A percentile compares a stretch with the other conserved stretches of the same genome.
Evolutionary conservation across 2,329 filamentous ascomycete species (phyloP).

Genomic region (Spiromastix sp.): DNA sequence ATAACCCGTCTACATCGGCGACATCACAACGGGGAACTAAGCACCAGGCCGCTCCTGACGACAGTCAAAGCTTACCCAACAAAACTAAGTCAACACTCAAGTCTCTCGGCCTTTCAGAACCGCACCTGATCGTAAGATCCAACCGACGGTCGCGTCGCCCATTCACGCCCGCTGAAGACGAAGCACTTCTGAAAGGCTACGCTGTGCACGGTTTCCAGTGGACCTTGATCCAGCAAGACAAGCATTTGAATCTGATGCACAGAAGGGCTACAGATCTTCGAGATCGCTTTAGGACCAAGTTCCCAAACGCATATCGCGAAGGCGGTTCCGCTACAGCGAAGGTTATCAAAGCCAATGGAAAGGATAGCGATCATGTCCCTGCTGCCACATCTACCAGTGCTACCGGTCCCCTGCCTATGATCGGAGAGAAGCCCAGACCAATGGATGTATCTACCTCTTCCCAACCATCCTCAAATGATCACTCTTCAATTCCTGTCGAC

Average conservation of each 20-base stretch:
- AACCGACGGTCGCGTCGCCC: conserved; percentile 44
- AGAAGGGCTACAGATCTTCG: conserved; percentile 49
- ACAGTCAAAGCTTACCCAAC: conserved; percentile 20
- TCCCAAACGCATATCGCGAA: conserved; percentile 45
- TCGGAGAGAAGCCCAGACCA: background rate
- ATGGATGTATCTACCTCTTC: no score
- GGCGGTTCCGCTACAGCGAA: conserved; percentile 31
- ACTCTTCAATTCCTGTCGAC: background rate
- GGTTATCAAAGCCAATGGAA: conserved; percentile 8
- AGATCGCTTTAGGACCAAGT: conserved; percentile 51
- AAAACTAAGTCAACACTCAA: conserved; percentile 23
- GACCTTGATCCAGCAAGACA: conserved; percentile 49
- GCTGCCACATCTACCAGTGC: background rate
- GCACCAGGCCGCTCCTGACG: conserved; percentile 14
- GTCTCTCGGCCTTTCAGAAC: conserved; percentile 39
- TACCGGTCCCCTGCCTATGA: background rate
- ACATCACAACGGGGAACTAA: conserved; percentile 8
- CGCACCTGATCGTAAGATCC: conserved; percentile 36
- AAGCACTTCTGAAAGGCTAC: conserved; percentile 48
- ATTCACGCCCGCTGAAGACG: conserved; percentile 49
- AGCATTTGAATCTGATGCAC: conserved; percentile 39
- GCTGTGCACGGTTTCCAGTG: conserved; percentile 49
- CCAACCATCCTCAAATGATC: conserved; percentile 1
- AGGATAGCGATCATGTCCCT: background rate
- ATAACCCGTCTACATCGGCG: conserved; percentile 1